A percentile compares a stretch with the other conserved stretches of the same genome.
Evolutionary conservation across 192 early-diverging fungal species (phyloP).

Genomic region (Coemansia furcata): DNA sequence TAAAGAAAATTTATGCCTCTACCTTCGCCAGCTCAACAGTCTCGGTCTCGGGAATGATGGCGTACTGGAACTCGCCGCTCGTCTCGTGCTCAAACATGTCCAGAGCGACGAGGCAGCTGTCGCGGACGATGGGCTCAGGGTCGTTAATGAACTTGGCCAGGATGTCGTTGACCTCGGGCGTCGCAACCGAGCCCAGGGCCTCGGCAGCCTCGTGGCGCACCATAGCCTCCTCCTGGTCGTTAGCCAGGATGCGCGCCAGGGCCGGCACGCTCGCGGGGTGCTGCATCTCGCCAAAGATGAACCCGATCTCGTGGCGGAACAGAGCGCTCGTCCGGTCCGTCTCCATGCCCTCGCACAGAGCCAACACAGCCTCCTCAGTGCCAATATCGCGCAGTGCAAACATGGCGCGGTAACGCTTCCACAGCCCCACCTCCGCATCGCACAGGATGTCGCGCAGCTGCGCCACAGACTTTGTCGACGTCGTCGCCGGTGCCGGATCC

Average conservation of each 20-base stretch:
- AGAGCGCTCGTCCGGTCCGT: slow-evolving; percentile 69
- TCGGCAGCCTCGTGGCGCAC: slow-evolving; percentile 97
- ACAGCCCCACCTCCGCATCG: slow-evolving; percentile 71
- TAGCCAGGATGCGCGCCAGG: slow-evolving; percentile 72
- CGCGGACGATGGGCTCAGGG: slow-evolving; percentile 79
- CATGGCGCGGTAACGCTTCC: slow-evolving; percentile 93
- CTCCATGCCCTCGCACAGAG: slow-evolving; percentile 80
- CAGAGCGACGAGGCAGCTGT: slow-evolving; percentile 89
- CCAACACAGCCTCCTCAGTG: slow-evolving; percentile 75
- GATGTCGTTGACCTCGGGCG: slow-evolving; percentile 74
- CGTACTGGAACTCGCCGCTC: slow-evolving; percentile 85
- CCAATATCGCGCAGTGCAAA: slow-evolving; percentile 90
- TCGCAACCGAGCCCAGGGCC: slow-evolving; percentile 93
- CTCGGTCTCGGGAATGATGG: slow-evolving; percentile 49
- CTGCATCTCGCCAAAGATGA: slow-evolving; percentile 98
- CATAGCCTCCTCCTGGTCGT: slow-evolving; percentile 80
- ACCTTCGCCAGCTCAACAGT: slow-evolving; percentile 1
- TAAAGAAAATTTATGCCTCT: neutral
- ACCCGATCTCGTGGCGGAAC: slow-evolving; percentile 94
- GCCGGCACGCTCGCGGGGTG: slow-evolving; percentile 86
- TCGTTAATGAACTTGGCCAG: slow-evolving; percentile 74
- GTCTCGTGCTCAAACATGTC: slow-evolving; percentile 96
- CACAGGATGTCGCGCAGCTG: slow-evolving; percentile 67
- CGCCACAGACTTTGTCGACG: slow-evolving; percentile 57
- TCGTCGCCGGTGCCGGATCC: slow-evolving; percentile 87